Evolutionary conservation across 176 grass and related monocot species (phyloP).

Genomic region (sorghum (Sorghum bicolor)): DNA sequence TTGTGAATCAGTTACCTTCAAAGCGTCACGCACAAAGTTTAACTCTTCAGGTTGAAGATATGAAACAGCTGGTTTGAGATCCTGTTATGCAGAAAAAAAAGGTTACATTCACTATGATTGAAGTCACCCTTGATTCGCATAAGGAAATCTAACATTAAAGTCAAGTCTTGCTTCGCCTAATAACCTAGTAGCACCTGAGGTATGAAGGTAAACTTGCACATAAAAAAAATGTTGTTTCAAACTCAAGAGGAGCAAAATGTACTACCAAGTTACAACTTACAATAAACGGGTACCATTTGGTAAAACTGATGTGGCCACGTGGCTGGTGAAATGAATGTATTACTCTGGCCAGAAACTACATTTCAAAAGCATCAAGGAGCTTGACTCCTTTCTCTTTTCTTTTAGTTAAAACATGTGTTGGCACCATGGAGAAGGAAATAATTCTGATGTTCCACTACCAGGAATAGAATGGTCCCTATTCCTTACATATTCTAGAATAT

Average conservation of each 20-base stretch:
- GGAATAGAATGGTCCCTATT: too few species aligned
- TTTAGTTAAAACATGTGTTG: neutral
- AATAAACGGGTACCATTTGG: neutral
- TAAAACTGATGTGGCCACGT: neutral
- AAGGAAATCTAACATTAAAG: constrained; percentile 20
- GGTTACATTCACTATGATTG: constrained; percentile 6
- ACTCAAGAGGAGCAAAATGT: neutral
- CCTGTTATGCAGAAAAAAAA: constrained; percentile 47
- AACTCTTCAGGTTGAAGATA: constrained; percentile 88
- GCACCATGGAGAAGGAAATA: constrained; percentile 7
- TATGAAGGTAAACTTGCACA: neutral
- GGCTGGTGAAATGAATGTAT: neutral
- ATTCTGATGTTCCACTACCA: neutral
- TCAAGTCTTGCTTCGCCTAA: neutral
- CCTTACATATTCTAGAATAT: too few species aligned
- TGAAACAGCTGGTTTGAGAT: constrained; percentile 80
- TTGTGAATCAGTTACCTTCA: constrained; percentile 64
- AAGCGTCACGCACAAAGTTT: constrained; percentile 73
- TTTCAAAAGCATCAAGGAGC: neutral
- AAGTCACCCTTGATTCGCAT: constrained; percentile 20
- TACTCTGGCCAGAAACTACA: neutral
- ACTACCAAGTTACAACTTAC: neutral
- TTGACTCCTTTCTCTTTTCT: neutral
- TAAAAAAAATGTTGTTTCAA: neutral
- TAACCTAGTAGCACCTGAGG: neutral